phyloP scores from a whole-genome alignment of 2,329 filamentous ascomycete genomes.

The Eurotiales sp. region DNA sequence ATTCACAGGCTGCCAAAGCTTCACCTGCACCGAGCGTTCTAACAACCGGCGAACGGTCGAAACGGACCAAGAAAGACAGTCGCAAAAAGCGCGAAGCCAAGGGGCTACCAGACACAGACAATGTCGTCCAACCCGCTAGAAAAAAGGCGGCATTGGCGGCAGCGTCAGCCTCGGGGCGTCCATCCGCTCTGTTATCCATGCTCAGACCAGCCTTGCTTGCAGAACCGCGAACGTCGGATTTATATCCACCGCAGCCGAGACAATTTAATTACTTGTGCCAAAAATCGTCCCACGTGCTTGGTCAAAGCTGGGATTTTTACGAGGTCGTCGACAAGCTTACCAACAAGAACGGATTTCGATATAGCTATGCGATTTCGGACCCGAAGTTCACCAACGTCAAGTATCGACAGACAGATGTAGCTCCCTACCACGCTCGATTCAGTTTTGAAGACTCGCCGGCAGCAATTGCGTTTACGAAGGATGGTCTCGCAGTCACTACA shows the following conservation, averaged over 20 bases:
- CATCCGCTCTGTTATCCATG: constrained; percentile 37
- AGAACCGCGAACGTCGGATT: constrained; percentile 36
- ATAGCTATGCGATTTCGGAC: constrained; percentile 86
- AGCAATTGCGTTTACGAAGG: constrained; percentile 76
- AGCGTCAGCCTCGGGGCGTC: constrained; percentile 29
- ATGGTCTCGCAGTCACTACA: constrained; percentile 75
- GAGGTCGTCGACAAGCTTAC: constrained; percentile 51
- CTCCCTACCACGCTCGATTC: constrained; percentile 77
- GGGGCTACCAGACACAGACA: constrained; percentile 34
- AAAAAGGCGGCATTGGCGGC: constrained; percentile 27
- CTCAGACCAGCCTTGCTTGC: constrained; percentile 38
- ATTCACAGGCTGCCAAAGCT: constrained; percentile 27
- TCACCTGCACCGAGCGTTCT: constrained; percentile 32
- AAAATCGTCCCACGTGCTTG: constrained; percentile 32
- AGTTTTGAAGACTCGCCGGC: constrained; percentile 89
- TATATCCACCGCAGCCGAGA: constrained; percentile 35
- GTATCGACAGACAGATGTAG: constrained; percentile 83
- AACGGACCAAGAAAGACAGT: constrained; percentile 42
- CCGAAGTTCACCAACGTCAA: constrained; percentile 83
- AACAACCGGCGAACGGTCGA: constrained; percentile 31
- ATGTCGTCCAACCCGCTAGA: constrained; percentile 26
- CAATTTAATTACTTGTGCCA: constrained; percentile 36
- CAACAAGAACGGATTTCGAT: constrained; percentile 73
- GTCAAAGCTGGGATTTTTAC: constrained; percentile 39
- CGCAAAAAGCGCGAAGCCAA: constrained; percentile 44